These are phyloP conservation scores for Albophoma yamanashiensis DNA, from an alignment of 2,329 filamentous ascomycete genomes.

Conservation along the genomic window DNA sequence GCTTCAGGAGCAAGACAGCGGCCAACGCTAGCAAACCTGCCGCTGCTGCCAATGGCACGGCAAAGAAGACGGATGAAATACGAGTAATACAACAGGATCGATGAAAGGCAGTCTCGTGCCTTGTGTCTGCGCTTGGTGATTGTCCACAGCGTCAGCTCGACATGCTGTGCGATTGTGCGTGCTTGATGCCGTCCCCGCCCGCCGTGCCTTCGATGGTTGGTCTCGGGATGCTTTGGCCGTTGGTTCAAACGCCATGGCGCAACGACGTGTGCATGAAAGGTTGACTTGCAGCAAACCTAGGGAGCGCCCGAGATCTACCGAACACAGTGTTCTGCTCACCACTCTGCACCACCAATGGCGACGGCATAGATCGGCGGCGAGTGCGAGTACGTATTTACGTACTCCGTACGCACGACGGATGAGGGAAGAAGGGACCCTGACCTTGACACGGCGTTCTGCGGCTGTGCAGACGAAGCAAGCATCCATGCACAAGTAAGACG, in stretches of 20 bases:
- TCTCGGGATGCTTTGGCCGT: background rate
- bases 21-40: background rate
- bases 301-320: background rate
- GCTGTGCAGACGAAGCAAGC: background rate
- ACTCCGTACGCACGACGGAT: no score
- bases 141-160: background rate
- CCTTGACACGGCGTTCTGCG: background rate
- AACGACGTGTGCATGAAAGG: background rate
- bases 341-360: background rate
- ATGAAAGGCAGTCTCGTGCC: background rate
- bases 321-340: background rate
- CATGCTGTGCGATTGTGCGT: background rate
- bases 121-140: background rate
- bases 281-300: background rate
- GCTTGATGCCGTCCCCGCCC: background rate
- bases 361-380: background rate
- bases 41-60: background rate
- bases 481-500: background rate
- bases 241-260: background rate
- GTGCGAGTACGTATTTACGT: no score
- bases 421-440: background rate
- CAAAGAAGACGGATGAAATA: background rate
- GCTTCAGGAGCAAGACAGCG: slow-evolving; percentile 29
- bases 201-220: background rate
- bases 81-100: background rate